Base-by-base conservation (phyloP, 2,329 filamentous ascomycete species). In the Purpureocillium lavendulum region DNA sequence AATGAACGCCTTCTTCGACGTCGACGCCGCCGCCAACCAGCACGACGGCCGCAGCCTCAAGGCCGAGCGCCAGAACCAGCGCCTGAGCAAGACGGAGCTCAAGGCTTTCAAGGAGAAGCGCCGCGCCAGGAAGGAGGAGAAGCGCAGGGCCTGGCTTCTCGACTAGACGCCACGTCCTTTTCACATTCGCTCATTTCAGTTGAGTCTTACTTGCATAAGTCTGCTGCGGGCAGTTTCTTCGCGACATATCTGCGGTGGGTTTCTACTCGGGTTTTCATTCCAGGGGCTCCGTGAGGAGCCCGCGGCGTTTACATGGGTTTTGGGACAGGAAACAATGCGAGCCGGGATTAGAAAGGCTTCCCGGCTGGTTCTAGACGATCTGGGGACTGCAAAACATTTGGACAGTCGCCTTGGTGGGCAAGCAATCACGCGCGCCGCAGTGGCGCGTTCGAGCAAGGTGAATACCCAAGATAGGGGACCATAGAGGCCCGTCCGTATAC, bases 1-100 rank as follows among this genome's bases (percentile, higher is more conserved):
- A 66, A 84, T 97, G 84, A 85, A 86, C 56, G 86, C 88, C 31
- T 97, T 83, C 64, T 98, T 97, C 60, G 90, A 98, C 57, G 89
- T 96, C 33, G 89, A 97, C 60, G 86, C 88, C 4, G 89, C 88
- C 3, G 90, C 89, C 4, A 96, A 94, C 56, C 77, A 78, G 42
- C 89, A 98, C 55, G 83, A 95, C 51, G 92, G 92, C 2, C 77
- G 83, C 42, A 96, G 89, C 56, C 68, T 98, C 42, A 94, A 90
- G 64, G 92, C 88, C 2, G 92, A 98, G 69, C 75, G 92, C 40
- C 81, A 84, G 42, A 80, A 81, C 40, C 89, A 92, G 74, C 88
- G 87, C 63, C 72, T 90, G 17, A 83, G 69, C 41, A 94, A 90
- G 70, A 71, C 84, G 45, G 87, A 98, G 65, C 66, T 98, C 47